Evolutionary conservation across 352 stramenopile species (phyloP), one percentile per base, ranked within the genome.

Genomic region (Halophytophthora polymorphica): DNA sequence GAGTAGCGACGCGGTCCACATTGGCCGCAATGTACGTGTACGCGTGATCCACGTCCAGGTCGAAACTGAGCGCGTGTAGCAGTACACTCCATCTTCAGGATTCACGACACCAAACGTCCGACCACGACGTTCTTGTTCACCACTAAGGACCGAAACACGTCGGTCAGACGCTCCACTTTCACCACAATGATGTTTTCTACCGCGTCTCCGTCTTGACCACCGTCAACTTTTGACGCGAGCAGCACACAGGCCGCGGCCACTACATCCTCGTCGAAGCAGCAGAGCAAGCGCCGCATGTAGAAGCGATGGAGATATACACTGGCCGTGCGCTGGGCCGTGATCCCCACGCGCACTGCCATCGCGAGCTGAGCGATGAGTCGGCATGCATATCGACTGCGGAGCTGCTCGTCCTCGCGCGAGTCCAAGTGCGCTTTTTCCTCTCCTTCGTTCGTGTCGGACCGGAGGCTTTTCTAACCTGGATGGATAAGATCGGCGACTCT

Each of bases 221-320:
- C 71, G 47, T 84, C 73, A 29, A 72, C 61, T 48, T 84, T 84
- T 43, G 68, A 62, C 4, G 65, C 71, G 19, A 78, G 47, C 21
- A 84, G 59, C 19, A 84, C 38, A 18, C 71, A 83, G 6, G 73
- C 68, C 3, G 57, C 64, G 19, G 68, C 71, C 28, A 61, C 58
- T 8, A 51, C 31, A 21, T 29, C 57, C 36, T 64, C 50, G 46
- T 84, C 69, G 44, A 63, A 55, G 28, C 46, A 25, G 17, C 35
- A 14, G 50, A 83, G 49, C 11, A 64, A 73, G 33, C 74, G 65
- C 40, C 64, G 55, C 44, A 68, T 69, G 44, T 65, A 75, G 49
- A 83, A 83, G 41, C 71, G 58, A 55, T 84, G 73, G 38, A 84
- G 70, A 31, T 73, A 84, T 34, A 70, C 61, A 37, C 71, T 63